Conservation (phyloP, 2,329 filamentous ascomycete genomes). For the Diaporthe ampelina region DNA sequence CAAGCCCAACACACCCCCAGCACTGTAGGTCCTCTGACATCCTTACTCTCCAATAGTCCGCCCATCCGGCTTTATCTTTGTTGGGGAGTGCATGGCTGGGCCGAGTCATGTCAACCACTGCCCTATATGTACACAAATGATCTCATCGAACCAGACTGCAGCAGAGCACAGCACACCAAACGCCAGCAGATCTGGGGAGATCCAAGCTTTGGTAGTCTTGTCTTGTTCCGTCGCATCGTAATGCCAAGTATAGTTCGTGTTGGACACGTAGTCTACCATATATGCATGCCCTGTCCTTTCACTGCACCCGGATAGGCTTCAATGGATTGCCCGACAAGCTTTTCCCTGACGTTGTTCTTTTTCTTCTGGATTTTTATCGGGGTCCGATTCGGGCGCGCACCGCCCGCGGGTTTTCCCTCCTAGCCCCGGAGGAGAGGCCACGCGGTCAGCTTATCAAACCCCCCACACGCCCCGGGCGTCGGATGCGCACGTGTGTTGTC, state of each 20-base stretch:
- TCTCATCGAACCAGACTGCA: slow-evolving; percentile 8
- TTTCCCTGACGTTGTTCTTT: background rate
- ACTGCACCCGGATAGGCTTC: slow-evolving; percentile 15
- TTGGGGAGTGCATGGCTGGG: background rate
- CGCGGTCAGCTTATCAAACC: slow-evolving; percentile 11
- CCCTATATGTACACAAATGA: background rate
- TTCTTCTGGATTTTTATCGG: background rate
- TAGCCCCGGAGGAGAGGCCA: slow-evolving; percentile 2
- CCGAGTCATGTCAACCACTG: slow-evolving; percentile 14
- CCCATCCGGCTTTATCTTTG: slow-evolving; percentile 10
- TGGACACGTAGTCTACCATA: background rate
- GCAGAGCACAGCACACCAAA: no score
- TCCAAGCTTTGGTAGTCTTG: background rate
- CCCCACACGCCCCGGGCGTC: background rate
- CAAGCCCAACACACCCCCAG: slow-evolving; percentile 8
- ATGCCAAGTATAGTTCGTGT: slow-evolving; percentile 12
- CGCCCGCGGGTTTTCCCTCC: slow-evolving; percentile 3
- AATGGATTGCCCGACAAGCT: slow-evolving; percentile 30
- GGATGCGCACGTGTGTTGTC: background rate
- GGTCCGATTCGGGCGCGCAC: slow-evolving; percentile 13
- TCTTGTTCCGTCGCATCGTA: slow-evolving; percentile 20
- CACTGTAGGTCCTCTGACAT: slow-evolving; percentile 4
- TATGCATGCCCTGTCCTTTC: background rate
- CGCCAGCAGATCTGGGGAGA: background rate
- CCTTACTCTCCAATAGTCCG: background rate